Base-by-base conservation (phyloP, 23 red algal species). In the Gracilaria domingensis region DNA sequence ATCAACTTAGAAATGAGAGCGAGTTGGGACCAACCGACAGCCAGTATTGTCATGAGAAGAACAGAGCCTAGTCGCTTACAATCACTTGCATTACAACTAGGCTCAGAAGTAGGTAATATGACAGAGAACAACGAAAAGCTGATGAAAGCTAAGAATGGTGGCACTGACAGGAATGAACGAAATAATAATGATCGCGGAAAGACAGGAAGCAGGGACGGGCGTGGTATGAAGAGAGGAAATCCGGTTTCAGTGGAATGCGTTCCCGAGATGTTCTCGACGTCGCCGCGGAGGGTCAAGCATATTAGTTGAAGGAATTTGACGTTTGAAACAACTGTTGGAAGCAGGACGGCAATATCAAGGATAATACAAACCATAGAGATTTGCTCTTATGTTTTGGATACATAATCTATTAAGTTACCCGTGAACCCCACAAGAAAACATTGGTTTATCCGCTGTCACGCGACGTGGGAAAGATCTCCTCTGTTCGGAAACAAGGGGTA, bases 11-110 rank as follows among this genome's bases (percentile, higher is more conserved):
- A 98, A 66, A 79, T 98, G 66, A 51, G 81, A 33, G 96, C 96
- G 16, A 90, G 84, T 53, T 98, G 96, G 96, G 91, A 98, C 58
- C 96, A 98, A 80, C 96, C 96, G 30, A 98, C 87, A 20, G 96
- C 87, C 0, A 94, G 86, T 36, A 81, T 98, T 23, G 85, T 98
- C 45, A 95, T 94, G 54, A 79, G 91, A 45, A 62, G 91, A 61
- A 87, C 81, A 29, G 96, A 98, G 79, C 96, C 96, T n/a, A 98
- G 86, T 60, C 86, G 91, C 26, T 79, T 98, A 79, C 96, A 98
- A 64, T 92, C 92, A 6, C 93, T 98, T 72, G 90, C 86, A n/a
- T 61, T 98, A 32, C 86, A 94, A 50, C 69, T 98, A 4, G 80
- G 92, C 1, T 84, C 87, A 24, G 95, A 98, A 40, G 87, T 89